These are phyloP conservation scores for Vitis rotundifolia DNA, from an alignment of 164 flowering plant species.

Conservation along the genomic window DNA sequence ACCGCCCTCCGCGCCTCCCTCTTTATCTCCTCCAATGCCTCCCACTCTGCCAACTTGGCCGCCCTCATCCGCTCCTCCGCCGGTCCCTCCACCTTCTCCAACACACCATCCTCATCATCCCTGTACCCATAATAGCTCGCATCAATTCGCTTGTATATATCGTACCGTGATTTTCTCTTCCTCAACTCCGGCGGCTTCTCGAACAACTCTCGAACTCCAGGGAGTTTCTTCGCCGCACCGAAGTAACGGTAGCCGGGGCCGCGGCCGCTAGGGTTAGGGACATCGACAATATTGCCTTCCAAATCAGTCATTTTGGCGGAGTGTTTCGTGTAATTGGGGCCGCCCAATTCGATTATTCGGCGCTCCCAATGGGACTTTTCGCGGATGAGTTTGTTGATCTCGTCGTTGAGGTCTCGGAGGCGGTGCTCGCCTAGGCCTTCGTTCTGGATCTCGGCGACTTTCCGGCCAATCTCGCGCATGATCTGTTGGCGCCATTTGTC, in stretches of 20 bases:
- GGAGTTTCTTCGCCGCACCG: conserved; percentile 93
- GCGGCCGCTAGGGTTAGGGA: conserved; percentile 89
- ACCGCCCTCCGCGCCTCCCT: conserved; percentile 77
- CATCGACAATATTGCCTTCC: conserved; percentile 92
- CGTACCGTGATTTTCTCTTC: conserved; percentile 80
- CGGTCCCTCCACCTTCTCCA: conserved; percentile 69
- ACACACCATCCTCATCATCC: conserved; percentile 90
- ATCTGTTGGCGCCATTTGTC: conserved; percentile 97
- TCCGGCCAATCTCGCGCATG: conserved; percentile 91
- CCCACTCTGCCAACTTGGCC: conserved; percentile 71
- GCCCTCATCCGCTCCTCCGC: conserved; percentile 74
- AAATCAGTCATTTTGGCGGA: conserved; percentile 88
- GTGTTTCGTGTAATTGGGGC: conserved; percentile 66
- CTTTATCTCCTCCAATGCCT: conserved; percentile 64
- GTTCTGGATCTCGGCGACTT: conserved; percentile 91
- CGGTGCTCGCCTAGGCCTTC: conserved; percentile 92
- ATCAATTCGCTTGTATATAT: conserved; percentile 87
- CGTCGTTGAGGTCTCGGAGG: conserved; percentile 88
- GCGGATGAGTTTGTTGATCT: conserved; percentile 85
- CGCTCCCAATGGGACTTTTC: conserved; percentile 91
- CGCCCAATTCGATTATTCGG: conserved; percentile 84
- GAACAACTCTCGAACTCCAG: conserved; percentile 84
- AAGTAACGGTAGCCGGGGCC: conserved; percentile 93
- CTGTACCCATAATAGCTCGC: conserved; percentile 92
- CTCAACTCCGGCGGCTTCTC: conserved; percentile 92